Conservation (phyloP, 1,284 basidiomycete genomes). For the Austroboletus novae-zelandiae region DNA sequence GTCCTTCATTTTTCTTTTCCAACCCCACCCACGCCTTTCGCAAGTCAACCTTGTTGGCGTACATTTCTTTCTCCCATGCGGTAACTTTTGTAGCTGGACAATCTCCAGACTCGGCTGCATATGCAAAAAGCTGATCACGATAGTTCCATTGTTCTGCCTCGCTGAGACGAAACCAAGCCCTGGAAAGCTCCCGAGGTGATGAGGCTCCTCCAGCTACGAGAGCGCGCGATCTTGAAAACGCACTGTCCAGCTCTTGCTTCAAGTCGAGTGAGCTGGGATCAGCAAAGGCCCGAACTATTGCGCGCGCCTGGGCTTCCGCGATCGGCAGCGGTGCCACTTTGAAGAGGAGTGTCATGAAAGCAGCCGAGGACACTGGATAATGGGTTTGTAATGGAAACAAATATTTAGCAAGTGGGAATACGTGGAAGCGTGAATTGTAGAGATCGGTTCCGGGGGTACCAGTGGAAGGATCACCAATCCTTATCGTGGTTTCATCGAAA, state of each 20-base stretch:
- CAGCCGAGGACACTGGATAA: slow-evolving; percentile 52
- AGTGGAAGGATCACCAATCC: slow-evolving; percentile 37
- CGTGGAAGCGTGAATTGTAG: slow-evolving; percentile 59
- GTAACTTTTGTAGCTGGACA: slow-evolving; percentile 39
- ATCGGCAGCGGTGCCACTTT: slow-evolving; percentile 62
- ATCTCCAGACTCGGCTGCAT: slow-evolving; percentile 39
- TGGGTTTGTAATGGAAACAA: slow-evolving; percentile 48
- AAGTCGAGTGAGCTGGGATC: slow-evolving; percentile 49
- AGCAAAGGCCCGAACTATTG: slow-evolving; percentile 51
- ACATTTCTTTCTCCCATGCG: slow-evolving; percentile 59
- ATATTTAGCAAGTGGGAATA: slow-evolving; percentile 61
- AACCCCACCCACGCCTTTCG: slow-evolving; percentile 58
- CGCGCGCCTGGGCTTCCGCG: slow-evolving; percentile 65
- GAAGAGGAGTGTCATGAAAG: slow-evolving; percentile 61
- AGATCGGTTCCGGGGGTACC: slow-evolving; percentile 51
- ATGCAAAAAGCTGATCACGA: slow-evolving; percentile 53
- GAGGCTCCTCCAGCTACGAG: slow-evolving; percentile 36
- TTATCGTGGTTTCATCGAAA: slow-evolving; percentile 38
- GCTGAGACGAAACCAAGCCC: slow-evolving; percentile 53
- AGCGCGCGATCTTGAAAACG: slow-evolving; percentile 47
- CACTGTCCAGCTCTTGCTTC: slow-evolving; percentile 43
- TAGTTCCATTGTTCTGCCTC: slow-evolving; percentile 64
- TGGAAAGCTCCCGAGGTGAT: slow-evolving; percentile 41
- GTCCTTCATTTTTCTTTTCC: slow-evolving; percentile 53
- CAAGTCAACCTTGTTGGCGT: slow-evolving; percentile 47